Evolutionary conservation across 2,329 filamentous ascomycete species (phyloP).

Genomic region (Pyrenophora seminiperda): DNA sequence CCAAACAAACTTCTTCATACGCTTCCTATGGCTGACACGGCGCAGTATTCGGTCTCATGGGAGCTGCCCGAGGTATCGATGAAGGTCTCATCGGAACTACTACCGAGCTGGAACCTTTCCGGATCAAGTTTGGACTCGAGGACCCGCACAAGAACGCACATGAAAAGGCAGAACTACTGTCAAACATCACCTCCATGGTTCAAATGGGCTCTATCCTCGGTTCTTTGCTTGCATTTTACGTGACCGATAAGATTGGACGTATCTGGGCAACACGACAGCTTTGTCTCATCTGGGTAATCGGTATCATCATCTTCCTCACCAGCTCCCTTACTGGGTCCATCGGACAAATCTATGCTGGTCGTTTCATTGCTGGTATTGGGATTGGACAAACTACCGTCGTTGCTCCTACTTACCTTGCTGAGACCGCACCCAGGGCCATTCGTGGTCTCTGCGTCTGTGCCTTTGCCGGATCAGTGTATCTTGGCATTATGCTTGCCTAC

Average conservation of each 20-base stretch:
- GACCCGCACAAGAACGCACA: slow-evolving; percentile 35
- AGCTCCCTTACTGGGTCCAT: slow-evolving; percentile 44
- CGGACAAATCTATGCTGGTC: slow-evolving; percentile 65
- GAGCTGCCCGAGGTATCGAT: slow-evolving; percentile 77
- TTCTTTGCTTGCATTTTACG: slow-evolving; percentile 64
- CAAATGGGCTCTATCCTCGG: slow-evolving; percentile 77
- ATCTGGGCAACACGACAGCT: slow-evolving; percentile 52
- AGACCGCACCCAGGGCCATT: slow-evolving; percentile 70
- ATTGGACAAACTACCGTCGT: slow-evolving; percentile 71
- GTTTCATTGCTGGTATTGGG: slow-evolving; percentile 69
- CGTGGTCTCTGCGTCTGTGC: slow-evolving; percentile 75
- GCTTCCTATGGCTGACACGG: slow-evolving; percentile 9
- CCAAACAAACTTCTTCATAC: not conserved
- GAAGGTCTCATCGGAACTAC: slow-evolving; percentile 78
- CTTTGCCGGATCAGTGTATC: slow-evolving; percentile 73
- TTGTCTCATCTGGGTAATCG: slow-evolving; percentile 49
- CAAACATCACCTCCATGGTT: slow-evolving; percentile 81
- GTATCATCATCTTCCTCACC: slow-evolving; percentile 50
- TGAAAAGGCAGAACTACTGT: slow-evolving; percentile 44
- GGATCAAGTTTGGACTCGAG: slow-evolving; percentile 45
- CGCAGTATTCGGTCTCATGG: slow-evolving; percentile 69
- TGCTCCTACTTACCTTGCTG: slow-evolving; percentile 73
- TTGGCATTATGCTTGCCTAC: slow-evolving; percentile 79
- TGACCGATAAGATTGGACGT: slow-evolving; percentile 53
- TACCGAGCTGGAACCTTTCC: slow-evolving; percentile 48